Conservation (phyloP, 306 rosid genomes). For the Alnus glutinosa region DNA sequence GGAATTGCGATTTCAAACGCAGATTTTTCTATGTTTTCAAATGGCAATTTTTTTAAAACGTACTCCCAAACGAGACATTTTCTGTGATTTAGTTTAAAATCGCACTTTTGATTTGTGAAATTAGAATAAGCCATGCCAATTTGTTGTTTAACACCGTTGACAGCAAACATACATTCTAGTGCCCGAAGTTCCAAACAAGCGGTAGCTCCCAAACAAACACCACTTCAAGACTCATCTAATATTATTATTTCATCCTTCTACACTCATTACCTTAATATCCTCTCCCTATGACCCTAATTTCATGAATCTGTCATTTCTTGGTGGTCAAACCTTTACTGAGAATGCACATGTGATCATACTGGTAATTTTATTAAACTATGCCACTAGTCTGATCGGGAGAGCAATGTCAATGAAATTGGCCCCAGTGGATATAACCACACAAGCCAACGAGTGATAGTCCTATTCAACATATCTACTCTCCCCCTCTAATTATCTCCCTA, state of each 20-base stretch:
- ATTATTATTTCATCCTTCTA: not conserved
- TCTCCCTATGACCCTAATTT: not conserved
- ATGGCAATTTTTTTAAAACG: too few species aligned
- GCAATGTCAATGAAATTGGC: not conserved
- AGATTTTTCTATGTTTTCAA: too few species aligned
- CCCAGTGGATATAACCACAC: not conserved
- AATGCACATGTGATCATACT: not conserved
- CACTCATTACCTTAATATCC: not conserved
- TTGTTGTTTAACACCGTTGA: not conserved
- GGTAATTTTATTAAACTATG: too few species aligned
- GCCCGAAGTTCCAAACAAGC: not conserved
- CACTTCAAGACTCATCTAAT: not conserved
- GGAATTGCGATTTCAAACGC: too few species aligned
- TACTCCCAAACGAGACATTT: too few species aligned
- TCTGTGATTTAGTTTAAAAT: too few species aligned
- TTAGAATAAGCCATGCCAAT: not conserved
- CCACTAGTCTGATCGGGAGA: not conserved
- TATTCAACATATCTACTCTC: not conserved
- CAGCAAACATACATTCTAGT: not conserved
- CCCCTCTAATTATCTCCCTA: not conserved
- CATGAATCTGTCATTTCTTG: not conserved
- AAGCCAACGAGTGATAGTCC: not conserved
- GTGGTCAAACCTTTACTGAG: not conserved
- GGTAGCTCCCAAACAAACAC: not conserved
- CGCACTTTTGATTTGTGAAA: too few species aligned